These are phyloP conservation scores for Trypanosoma rangeli DNA, from an alignment of 208 protist species.

Conservation along the genomic window DNA sequence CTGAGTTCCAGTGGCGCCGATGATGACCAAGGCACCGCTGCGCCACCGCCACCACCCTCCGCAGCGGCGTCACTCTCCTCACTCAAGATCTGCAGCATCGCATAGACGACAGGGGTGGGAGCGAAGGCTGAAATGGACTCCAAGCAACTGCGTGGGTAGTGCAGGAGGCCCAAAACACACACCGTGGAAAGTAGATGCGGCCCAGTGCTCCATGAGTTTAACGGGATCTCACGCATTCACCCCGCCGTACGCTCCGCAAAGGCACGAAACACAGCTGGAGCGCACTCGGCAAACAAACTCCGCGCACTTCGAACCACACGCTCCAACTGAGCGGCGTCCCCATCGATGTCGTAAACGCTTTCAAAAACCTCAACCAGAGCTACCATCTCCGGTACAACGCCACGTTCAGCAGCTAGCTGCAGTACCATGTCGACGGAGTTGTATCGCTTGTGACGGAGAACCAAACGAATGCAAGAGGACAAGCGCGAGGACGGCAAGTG, in stretches of 20 bases:
- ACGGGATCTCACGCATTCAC: neutral
- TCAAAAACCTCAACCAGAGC: conserved; percentile 59
- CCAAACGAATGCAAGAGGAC: conserved; percentile 26
- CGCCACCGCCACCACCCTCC: neutral
- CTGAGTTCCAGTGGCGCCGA: conserved; percentile 19
- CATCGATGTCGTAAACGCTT: conserved; percentile 14
- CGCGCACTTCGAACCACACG: conserved; percentile 28
- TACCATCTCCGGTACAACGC: conserved; percentile 50
- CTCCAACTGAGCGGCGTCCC: conserved; percentile 18
- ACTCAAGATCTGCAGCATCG: conserved; percentile 20
- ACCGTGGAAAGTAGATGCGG: conserved; percentile 31
- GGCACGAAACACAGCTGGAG: conserved; percentile 49
- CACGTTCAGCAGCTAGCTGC: conserved; percentile 19
- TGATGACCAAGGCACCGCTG: neutral
- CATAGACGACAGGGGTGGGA: conserved; percentile 10
- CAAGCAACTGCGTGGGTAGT: conserved; percentile 31
- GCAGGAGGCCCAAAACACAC: conserved; percentile 34
- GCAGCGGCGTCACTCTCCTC: neutral
- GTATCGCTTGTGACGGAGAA: conserved; percentile 18
- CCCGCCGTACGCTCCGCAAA: conserved; percentile 51
- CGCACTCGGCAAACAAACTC: conserved; percentile 30
- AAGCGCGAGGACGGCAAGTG: conserved; percentile 22
- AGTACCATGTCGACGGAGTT: conserved; percentile 20
- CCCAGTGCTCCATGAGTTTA: conserved; percentile 20
- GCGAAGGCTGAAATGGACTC: conserved; percentile 18